Conservation (phyloP, 2,329 filamentous ascomycete genomes). For the Fusarium sp. region DNA sequence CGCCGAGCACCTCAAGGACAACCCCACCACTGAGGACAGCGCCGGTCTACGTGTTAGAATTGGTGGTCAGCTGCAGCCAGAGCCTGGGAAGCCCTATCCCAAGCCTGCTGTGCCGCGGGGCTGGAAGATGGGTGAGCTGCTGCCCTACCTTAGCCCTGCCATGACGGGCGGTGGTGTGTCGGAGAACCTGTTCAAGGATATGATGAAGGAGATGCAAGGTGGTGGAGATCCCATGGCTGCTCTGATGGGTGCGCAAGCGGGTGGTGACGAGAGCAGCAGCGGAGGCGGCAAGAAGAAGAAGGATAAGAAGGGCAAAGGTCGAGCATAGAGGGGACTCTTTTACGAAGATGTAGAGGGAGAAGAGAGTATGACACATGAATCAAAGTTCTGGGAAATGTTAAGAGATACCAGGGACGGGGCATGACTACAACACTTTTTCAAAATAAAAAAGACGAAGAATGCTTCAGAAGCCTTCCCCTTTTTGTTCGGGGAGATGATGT, state of each 20-base stretch:
- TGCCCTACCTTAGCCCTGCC: conserved; percentile 88
- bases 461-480: conserved; percentile 2
- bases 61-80: conserved; percentile 70
- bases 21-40: conserved; percentile 76
- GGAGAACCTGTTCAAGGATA: conserved; percentile 94
- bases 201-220: conserved; percentile 89
- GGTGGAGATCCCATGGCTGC: conserved; percentile 57
- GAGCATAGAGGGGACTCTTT: conserved; percentile 35
- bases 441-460: conserved; percentile 31
- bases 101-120: conserved; percentile 79
- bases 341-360: not conserved
- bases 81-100: conserved; percentile 72
- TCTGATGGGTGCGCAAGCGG: conserved; percentile 51
- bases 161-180: conserved; percentile 92
- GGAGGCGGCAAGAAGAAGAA: conserved; percentile 54
- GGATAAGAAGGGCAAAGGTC: conserved; percentile 59
- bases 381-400: conserved; percentile 25
- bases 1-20: conserved; percentile 73
- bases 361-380: not conserved
- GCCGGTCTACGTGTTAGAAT: conserved; percentile 76
- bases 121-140: conserved; percentile 85
- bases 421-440: conserved; percentile 29
- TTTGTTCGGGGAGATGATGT: not conserved
- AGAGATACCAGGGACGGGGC: conserved; percentile 34
- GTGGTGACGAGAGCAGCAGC: conserved; percentile 42